Evolutionary conservation across 176 grass and related monocot genomes (phyloP), one percentile per base, ranked within the genome.

Genomic region (Panicum miliaceum): DNA sequence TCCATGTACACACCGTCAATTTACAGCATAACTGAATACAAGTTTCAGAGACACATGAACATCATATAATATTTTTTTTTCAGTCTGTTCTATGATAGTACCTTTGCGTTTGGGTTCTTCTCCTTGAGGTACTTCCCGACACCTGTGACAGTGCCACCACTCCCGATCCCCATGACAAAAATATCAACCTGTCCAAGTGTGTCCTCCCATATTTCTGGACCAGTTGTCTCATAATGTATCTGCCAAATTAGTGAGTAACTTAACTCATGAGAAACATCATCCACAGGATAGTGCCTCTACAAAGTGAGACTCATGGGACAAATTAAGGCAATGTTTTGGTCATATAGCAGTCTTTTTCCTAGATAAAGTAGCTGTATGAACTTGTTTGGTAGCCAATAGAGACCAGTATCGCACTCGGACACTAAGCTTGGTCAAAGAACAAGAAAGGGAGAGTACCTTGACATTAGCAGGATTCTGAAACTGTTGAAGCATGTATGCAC

Each of bases 401-500:
- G 19, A 54, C 6, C 18, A 32, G 1, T 12, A 16, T 48, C 10
- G 6, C n/a, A 46, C 16, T 18, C 4, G 7, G 5, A 19, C 52
- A 45, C 1, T 57, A 8, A 18, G 42, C 5, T 74, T 35, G 14
- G 8, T 68, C 36, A 26, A 23, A 74, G 72, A 32, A 60, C 6
- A 59, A 61, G 11, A 6, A 59, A 68, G 15, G 64, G 61, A 19
- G 35, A 84, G 12, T 85, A 94, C 95, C 93, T 95, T 86, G 86
- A 91, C 91, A 89, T 98, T 98, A 13, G 93, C 93, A 77, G 96
- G 96, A 82, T 98, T 98, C 72, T 98, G 89, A 70, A 98, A 98
- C 63, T 95, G 93, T 41, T 98, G 96, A 79, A 95, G 91, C 92
- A 95, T 98, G 85, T 90, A 90, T 35, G 88, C 84, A 52, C 90